Percentiles rank a stretch among this genome's conserved stretches.
phyloP scores from a whole-genome alignment of 768 basidiomycete species.

The Rubroboletus pulcherrimus region DNA sequence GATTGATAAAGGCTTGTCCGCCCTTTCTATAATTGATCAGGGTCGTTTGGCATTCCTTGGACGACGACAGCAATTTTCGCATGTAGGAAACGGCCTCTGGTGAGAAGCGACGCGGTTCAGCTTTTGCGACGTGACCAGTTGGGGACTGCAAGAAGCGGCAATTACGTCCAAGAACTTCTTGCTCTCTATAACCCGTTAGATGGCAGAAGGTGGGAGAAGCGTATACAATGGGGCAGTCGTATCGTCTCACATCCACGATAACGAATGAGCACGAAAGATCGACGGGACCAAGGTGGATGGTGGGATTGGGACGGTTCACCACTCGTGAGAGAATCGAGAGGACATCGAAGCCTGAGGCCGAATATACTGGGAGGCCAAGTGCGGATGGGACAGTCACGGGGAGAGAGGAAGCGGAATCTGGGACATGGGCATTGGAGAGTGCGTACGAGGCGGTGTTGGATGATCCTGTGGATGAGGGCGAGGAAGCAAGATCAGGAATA shows the following conservation, averaged over 20 bases:
- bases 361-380: constrained; percentile 65
- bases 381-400: constrained; percentile 31
- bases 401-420: not conserved
- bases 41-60: constrained; percentile 86
- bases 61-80: constrained; percentile 57
- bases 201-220: constrained; percentile 80
- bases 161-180: constrained; percentile 83
- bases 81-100: constrained; percentile 64
- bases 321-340: constrained; percentile 79
- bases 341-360: constrained; percentile 87
- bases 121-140: constrained; percentile 47
- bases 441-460: constrained; percentile 3
- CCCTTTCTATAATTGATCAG: constrained; percentile 88
- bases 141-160: constrained; percentile 91
- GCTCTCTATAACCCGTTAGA: constrained; percentile 70
- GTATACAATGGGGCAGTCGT: constrained; percentile 87
- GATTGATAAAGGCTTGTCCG: constrained; percentile 84
- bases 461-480: constrained; percentile 1
- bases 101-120: constrained; percentile 55
- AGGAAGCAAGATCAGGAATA: constrained; percentile 3
- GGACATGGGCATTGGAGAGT: not conserved
- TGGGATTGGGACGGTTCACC: constrained; percentile 67
- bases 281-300: constrained; percentile 80
- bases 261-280: constrained; percentile 92
- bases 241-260: constrained; percentile 78